Evolutionary conservation across 2,329 filamentous ascomycete genomes (phyloP).

Genomic region (Colletotrichum musae): DNA sequence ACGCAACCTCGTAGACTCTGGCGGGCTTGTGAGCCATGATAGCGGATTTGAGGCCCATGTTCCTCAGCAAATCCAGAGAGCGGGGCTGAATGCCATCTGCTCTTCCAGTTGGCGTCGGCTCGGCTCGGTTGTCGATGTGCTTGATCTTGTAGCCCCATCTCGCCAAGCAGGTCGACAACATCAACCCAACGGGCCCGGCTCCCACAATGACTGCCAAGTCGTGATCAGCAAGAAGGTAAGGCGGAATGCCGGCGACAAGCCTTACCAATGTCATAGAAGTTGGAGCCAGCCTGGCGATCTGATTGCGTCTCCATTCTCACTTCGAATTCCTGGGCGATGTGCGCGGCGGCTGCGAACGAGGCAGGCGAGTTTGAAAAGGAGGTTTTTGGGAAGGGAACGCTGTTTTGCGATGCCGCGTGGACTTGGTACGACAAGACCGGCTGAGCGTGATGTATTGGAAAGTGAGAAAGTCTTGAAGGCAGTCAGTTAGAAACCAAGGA

Average conservation of each 20-base stretch:
- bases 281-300: constrained; percentile 27
- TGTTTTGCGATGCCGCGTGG: neutral
- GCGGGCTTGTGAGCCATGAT: constrained; percentile 92
- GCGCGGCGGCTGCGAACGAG: neutral
- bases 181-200: constrained; percentile 89
- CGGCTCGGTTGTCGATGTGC: constrained; percentile 91
- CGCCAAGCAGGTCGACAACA: constrained; percentile 89
- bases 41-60: constrained; percentile 89
- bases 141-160: constrained; percentile 96
- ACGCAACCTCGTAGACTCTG: constrained; percentile 84
- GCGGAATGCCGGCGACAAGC: neutral
- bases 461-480: neutral
- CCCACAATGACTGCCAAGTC: constrained; percentile 81
- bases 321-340: no score
- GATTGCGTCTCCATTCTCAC: constrained; percentile 34
- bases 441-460: neutral
- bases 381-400: neutral
- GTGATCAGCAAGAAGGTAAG: constrained; percentile 35
- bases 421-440: neutral
- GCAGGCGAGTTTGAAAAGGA: neutral
- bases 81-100: constrained; percentile 94
- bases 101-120: constrained; percentile 87
- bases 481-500: neutral
- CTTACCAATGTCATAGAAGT: constrained; percentile 62
- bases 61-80: constrained; percentile 87